Conservation (phyloP, 495 filamentous ascomycete genomes). For the Neurospora pannonica region DNA sequence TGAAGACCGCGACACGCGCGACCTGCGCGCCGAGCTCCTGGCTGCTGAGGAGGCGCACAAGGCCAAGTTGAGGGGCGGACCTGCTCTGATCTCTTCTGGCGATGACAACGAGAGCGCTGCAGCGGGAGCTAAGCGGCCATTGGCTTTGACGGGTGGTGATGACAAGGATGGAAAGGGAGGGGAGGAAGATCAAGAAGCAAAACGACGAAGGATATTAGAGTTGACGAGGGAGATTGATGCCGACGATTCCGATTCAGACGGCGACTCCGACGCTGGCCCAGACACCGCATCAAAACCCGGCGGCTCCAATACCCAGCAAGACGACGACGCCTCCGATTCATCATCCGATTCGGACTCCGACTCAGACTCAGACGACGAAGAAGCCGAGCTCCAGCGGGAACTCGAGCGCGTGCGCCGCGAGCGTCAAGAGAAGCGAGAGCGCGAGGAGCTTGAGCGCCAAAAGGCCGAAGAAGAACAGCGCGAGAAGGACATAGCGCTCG, state of each 20-base stretch:
- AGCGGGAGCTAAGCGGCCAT: constrained; percentile 51
- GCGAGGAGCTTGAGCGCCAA: constrained; percentile 72
- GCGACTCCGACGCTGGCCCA: too few relatives aligned
- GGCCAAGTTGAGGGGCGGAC: constrained; percentile 65
- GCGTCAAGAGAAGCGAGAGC: constrained; percentile 72
- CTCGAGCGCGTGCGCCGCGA: constrained; percentile 92
- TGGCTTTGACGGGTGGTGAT: constrained; percentile 35
- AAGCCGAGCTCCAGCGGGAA: constrained; percentile 81
- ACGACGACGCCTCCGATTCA: constrained; percentile 18
- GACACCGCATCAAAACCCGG: too few relatives aligned
- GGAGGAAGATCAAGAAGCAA: constrained; percentile 70
- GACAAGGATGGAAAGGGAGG: constrained; percentile 27
- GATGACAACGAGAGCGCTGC: constrained; percentile 28
- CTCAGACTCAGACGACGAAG: constrained; percentile 59
- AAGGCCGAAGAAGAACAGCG: constrained; percentile 70
- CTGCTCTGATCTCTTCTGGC: constrained; percentile 18
- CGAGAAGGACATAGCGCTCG: constrained; percentile 81
- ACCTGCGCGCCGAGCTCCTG: constrained; percentile 85
- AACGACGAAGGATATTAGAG: constrained; percentile 77
- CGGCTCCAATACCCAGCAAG: too few relatives aligned
- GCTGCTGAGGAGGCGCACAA: constrained; percentile 81
- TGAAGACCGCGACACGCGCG: constrained; percentile 55
- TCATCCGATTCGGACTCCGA: constrained; percentile 34
- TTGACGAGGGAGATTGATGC: constrained; percentile 86
- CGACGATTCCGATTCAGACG: constrained; percentile 66